Evolutionary conservation across 2,329 filamentous ascomycete genomes (phyloP).

Genomic region (Fusarium algeriense): DNA sequence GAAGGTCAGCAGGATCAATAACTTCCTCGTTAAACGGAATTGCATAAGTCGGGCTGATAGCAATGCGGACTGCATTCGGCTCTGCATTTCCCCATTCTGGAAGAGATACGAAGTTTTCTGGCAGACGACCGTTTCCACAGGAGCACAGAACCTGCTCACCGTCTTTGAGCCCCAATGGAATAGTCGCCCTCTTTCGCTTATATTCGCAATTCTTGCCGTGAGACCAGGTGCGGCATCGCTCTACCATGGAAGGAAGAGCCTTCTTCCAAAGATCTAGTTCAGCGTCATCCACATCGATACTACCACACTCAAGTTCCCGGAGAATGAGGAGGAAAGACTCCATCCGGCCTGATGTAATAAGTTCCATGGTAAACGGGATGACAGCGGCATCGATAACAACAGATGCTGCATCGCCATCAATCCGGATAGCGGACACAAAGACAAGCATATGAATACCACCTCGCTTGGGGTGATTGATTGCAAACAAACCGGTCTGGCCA

Average conservation of each 20-base stretch:
- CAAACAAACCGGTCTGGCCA: constrained; percentile 59
- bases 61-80: constrained; percentile 64
- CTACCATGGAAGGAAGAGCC: constrained; percentile 57
- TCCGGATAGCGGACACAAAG: constrained; percentile 58
- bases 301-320: constrained; percentile 53
- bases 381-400: constrained; percentile 62
- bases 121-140: constrained; percentile 60
- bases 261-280: constrained; percentile 69
- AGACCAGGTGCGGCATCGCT: constrained; percentile 63
- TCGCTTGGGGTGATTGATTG: constrained; percentile 52
- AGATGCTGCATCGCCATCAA: constrained; percentile 58
- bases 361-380: constrained; percentile 56
- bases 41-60: constrained; percentile 68
- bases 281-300: constrained; percentile 61
- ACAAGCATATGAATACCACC: constrained; percentile 57
- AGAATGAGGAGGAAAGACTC: constrained; percentile 56
- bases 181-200: constrained; percentile 47
- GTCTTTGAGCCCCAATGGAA: constrained; percentile 55
- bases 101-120: constrained; percentile 54
- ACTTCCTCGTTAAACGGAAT: constrained; percentile 58
- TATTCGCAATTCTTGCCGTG: constrained; percentile 61
- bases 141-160: constrained; percentile 58
- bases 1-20: constrained; percentile 46
- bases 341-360: constrained; percentile 51
- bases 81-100: constrained; percentile 59